Evolutionary conservation across 2,329 filamentous ascomycete genomes (phyloP).

Genomic region (Dactylellina parvicollis): DNA sequence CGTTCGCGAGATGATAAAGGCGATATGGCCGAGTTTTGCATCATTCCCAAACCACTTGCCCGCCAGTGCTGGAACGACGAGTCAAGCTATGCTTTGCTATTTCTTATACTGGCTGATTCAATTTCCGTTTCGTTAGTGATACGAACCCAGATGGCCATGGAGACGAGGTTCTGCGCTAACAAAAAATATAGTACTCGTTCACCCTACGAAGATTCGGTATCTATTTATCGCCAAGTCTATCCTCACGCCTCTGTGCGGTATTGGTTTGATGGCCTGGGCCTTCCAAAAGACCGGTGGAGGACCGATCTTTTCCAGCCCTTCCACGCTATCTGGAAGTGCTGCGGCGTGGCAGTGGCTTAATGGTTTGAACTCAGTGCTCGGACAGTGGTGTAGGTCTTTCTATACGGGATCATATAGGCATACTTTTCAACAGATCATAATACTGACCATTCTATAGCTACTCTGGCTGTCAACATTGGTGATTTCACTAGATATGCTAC

Average conservation of each 20-base stretch:
- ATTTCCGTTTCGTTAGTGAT: conserved; percentile 61
- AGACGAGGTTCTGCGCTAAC: conserved; percentile 63
- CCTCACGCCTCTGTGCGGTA: conserved; percentile 69
- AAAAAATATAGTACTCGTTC: conserved; percentile 66
- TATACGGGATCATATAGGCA: conserved; percentile 67
- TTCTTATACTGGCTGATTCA: conserved; percentile 70
- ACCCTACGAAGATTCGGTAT: conserved; percentile 67
- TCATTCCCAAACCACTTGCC: conserved; percentile 67
- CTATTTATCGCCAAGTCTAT: conserved; percentile 67
- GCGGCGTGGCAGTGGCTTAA: conserved; percentile 59
- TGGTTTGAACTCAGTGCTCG: conserved; percentile 55
- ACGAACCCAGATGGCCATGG: conserved; percentile 63
- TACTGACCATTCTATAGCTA: conserved; percentile 62
- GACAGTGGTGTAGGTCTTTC: conserved; percentile 65
- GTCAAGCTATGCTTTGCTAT: conserved; percentile 68
- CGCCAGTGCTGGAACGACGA: conserved; percentile 66
- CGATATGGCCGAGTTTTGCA: conserved; percentile 68
- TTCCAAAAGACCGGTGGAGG: conserved; percentile 69
- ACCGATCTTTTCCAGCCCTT: conserved; percentile 63
- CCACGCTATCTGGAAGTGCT: conserved; percentile 61
- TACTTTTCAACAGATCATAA: conserved; percentile 66
- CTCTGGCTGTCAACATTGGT: conserved; percentile 65
- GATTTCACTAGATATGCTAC: conserved; percentile 67
- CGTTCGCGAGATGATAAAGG: conserved; percentile 63
- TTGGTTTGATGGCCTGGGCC: conserved; percentile 72